Evolutionary conservation across 139 green algal species (phyloP), one percentile per base, ranked within the genome.

Genomic region (Coelastrella sp.): DNA sequence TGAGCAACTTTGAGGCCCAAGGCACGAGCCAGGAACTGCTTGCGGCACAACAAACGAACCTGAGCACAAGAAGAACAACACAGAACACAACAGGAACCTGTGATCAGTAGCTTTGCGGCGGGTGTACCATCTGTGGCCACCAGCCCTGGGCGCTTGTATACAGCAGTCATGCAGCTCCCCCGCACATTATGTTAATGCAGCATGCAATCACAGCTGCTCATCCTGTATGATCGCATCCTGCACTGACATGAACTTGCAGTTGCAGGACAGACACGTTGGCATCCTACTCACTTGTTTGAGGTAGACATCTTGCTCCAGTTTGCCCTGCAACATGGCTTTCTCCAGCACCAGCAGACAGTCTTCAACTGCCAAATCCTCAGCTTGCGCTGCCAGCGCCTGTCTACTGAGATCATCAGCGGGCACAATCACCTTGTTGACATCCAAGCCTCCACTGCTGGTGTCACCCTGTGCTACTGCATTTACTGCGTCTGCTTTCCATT

Each of bases 301-400:
- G 86, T 96, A 97, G 1, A 76, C 87, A 4, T 97, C 95, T 5
- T 93, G 76, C 27, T 81, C 62, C 9, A 96, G 34, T 53, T 86
- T 48, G 21, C 89, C 91, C 8, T 88, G 85, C 72, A 92, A 89
- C 63, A 97, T 86, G 2, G 88, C 87, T 38, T 91, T 89, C 62
- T 98, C 96, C 69, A 98, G 84, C 3, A 90, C 90, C 82, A 96
- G 93, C 73, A 98, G 81, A 17, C 91, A 72, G 79, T 98, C 96
- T 90, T 98, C 96, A 11, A 96, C 75, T 2, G 96, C 96, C 79
- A 97, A 64, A 83, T 98, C 96, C 75, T 94, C 87, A 8, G 94
- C 91, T 84, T 95, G 90, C 40, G 88, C 88, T 35, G 94, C 88
- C 66, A 98, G 85, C 19, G 93, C 92, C 87, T 98, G 95, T 75